Percentiles rank a stretch among this genome's conserved stretches.
Conservation (phyloP, 495 filamentous ascomycete genomes). For the Rusavskia elegans region DNA sequence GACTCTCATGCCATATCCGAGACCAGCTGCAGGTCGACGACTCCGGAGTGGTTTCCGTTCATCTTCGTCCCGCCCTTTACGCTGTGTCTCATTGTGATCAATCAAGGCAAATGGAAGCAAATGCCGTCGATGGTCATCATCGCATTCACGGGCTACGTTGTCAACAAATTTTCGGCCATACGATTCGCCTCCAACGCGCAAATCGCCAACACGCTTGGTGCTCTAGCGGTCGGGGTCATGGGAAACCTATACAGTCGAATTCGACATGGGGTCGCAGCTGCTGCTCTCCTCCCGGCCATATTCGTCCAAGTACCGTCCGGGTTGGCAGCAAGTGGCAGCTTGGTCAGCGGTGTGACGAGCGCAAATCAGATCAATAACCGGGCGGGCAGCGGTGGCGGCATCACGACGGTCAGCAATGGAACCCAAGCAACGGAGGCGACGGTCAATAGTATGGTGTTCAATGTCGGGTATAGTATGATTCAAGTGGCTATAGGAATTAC, state of each 20-base stretch:
- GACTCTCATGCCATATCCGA: constrained; percentile 57
- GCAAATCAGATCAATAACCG: constrained; percentile 55
- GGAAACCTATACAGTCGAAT: constrained; percentile 79
- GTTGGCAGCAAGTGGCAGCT: constrained; percentile 65
- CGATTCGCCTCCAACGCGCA: constrained; percentile 65
- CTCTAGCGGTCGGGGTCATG: constrained; percentile 69
- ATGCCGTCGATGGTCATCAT: constrained; percentile 75
- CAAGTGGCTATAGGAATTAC: constrained; percentile 89
- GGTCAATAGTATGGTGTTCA: constrained; percentile 58
- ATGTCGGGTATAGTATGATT: constrained; percentile 74
- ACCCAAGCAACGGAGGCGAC: constrained; percentile 24
- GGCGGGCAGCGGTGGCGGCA: constrained; percentile 16
- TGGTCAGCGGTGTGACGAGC: constrained; percentile 71
- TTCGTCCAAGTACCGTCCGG: constrained; percentile 91
- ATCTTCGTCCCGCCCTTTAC: constrained; percentile 72
- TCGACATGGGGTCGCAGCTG: constrained; percentile 73
- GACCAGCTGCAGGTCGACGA: constrained; percentile 53
- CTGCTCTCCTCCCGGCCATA: constrained; percentile 80
- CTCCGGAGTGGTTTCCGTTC: constrained; percentile 45
- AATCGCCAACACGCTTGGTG: constrained; percentile 70
- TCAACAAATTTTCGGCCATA: constrained; percentile 63
- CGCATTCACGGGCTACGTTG: constrained; percentile 69
- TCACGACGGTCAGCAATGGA: constrained; percentile 32
- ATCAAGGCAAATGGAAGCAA: constrained; percentile 82
- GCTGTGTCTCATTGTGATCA: constrained; percentile 67